Conservation (phyloP, 257 asterid species). For the Datura wrightii region DNA sequence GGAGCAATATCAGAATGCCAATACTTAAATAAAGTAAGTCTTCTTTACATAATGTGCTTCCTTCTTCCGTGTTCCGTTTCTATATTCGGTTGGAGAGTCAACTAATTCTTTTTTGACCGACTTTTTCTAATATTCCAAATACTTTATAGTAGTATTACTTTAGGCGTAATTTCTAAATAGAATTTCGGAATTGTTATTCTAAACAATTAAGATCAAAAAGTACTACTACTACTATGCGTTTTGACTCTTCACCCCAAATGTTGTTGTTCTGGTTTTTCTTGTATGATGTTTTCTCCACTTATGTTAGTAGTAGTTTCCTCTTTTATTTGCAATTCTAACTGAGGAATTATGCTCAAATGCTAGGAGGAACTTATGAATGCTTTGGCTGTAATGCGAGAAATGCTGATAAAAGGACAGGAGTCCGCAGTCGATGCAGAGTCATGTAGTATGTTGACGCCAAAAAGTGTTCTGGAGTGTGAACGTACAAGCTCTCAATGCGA, state of each 20-base stretch:
- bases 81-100: not conserved
- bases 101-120: not conserved
- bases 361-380: conserved; percentile 56
- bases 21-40: conserved; percentile 48
- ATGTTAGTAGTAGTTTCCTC: not conserved
- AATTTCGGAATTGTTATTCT: not conserved
- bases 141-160: not conserved
- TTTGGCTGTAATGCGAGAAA: conserved; percentile 46
- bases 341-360: not conserved
- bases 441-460: conserved; percentile 45
- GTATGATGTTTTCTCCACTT: not conserved
- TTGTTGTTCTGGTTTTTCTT: not conserved
- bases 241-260: not conserved
- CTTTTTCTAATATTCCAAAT: not conserved
- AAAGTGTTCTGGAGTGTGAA: conserved; percentile 41
- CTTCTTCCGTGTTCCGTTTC: not conserved
- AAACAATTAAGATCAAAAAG: not conserved
- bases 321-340: not conserved
- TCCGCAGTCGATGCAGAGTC: conserved; percentile 26
- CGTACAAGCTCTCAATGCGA: conserved; percentile 42
- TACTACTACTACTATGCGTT: not conserved
- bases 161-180: not conserved
- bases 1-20: conserved; percentile 45
- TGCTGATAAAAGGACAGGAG: conserved; percentile 33
- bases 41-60: not conserved